phyloP scores from a whole-genome alignment of 768 basidiomycete species.

The Mycena capillaripes region DNA sequence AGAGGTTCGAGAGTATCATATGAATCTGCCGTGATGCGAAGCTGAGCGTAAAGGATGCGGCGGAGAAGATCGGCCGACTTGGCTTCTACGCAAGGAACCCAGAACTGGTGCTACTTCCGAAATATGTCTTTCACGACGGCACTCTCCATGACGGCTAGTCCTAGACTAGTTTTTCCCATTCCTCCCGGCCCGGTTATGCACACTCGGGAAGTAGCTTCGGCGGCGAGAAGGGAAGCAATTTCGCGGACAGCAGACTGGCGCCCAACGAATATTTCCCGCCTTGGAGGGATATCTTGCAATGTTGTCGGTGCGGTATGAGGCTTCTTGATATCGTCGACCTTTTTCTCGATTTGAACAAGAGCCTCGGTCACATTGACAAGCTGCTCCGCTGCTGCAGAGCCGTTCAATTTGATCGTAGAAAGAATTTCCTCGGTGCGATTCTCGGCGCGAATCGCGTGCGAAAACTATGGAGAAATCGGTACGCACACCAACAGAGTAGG shows the following conservation, averaged over 20 bases:
- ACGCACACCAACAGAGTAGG: background rate
- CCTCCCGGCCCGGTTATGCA: background rate
- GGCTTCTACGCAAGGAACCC: background rate
- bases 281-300: background rate
- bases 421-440: background rate
- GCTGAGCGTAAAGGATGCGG: background rate
- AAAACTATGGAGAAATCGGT: background rate
- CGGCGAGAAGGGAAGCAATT: background rate
- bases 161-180: background rate
- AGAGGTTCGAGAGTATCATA: background rate
- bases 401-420: constrained; percentile 1
- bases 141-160: background rate
- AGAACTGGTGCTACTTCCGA: background rate
- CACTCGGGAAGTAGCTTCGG: background rate
- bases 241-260: background rate
- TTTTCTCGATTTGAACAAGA: background rate
- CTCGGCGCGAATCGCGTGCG: constrained; percentile 12
- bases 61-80: background rate
- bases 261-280: background rate
- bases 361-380: background rate
- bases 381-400: background rate
- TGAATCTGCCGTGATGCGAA: background rate
- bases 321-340: background rate
- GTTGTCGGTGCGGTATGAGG: background rate
- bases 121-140: background rate